Base-by-base conservation (phyloP, 2,329 filamentous ascomycete genomes). In the Plectosphaerella cucumerina region DNA sequence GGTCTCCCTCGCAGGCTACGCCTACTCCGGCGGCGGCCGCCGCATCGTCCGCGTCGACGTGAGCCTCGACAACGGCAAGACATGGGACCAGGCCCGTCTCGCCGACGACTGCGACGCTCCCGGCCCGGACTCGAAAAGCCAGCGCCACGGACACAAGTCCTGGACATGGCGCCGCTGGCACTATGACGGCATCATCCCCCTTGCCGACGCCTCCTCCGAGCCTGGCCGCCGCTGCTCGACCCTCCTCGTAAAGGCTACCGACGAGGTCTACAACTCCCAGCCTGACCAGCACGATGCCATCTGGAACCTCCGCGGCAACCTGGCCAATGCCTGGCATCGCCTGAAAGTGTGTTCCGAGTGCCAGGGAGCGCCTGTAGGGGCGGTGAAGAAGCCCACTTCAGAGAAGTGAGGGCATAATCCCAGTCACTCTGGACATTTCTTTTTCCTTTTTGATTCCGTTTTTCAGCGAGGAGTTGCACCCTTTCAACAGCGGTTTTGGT, bases 111-210 rank as follows among this genome's bases (percentile, higher is more conserved):
- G 72, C 53, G 59, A 59, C 3, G 56, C 56, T 1, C 59, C 57
- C 21, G 56, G 55, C 31, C 56, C 60, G 9, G 67, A 68, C 53
- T 58, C 53, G 44, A 72, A 72, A 11, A 69, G 51, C 39, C 47
- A 53, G 23, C 64, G 64, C 49, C 58, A 71, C 26, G 77, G 74
- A 1, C 68, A 75, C 56, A 81, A 73, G 49, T 63, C 73, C 3
- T 87, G 84, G 84, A 73, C 80, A 3, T 87, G 84, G 84, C 80
- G 76, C 60, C 71, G 81, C 42, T 87, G 84, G 84, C 73, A 70
- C n/a, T 83, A 75, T 58, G 67, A 72, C 5, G 76, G 71, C n/a
- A 59, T 59, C n/a, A 62, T 78, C n/a, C 73, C 76, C 1, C 53
- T 68, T 17, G 53, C 57, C 14, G 54, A 58, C 45, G 10, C 17